Conservation (phyloP, 1,284 basidiomycete species). For the Macrocybe sp. region DNA sequence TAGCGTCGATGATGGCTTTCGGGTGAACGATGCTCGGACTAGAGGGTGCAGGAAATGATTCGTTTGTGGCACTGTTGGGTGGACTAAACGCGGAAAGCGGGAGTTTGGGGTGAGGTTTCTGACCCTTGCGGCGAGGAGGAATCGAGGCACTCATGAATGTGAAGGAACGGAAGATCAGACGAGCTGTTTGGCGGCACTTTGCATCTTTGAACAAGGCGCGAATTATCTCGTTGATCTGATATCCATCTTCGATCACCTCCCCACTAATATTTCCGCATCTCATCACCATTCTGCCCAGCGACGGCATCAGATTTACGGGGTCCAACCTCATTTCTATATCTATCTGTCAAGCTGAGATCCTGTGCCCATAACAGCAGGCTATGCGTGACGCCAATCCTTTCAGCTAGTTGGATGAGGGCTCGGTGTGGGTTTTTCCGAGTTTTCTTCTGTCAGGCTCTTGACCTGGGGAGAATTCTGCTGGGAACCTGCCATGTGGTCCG, state of each 20-base stretch:
- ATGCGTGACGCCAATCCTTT: too few species aligned
- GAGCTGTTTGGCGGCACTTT: conserved; percentile 4
- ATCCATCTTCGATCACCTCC: not conserved
- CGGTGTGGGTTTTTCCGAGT: too few species aligned
- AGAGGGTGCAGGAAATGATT: conserved; percentile 62
- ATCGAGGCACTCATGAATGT: conserved; percentile 13
- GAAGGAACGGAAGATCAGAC: conserved; percentile 14
- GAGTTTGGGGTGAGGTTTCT: conserved; percentile 59
- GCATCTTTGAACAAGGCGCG: conserved; percentile 7
- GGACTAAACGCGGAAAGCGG: conserved; percentile 69
- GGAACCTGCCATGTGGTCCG: too few species aligned
- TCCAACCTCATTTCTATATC: too few species aligned
- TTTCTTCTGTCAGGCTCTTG: too few species aligned
- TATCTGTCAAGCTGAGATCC: too few species aligned
- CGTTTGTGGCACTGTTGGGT: conserved; percentile 59
- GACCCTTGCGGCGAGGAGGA: conserved; percentile 47
- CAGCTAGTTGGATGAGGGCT: too few species aligned
- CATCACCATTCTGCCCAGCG: too few species aligned
- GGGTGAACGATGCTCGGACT: conserved; percentile 66
- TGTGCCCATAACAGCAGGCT: too few species aligned
- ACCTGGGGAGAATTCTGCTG: too few species aligned
- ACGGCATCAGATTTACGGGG: too few species aligned
- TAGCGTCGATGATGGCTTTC: conserved; percentile 58
- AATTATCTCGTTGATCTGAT: conserved; percentile 3
- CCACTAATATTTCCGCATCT: too few species aligned